A percentile compares a stretch with the other conserved stretches of the same genome.
Conservation (phyloP, 148 eudicot species). For the Silene conica region DNA sequence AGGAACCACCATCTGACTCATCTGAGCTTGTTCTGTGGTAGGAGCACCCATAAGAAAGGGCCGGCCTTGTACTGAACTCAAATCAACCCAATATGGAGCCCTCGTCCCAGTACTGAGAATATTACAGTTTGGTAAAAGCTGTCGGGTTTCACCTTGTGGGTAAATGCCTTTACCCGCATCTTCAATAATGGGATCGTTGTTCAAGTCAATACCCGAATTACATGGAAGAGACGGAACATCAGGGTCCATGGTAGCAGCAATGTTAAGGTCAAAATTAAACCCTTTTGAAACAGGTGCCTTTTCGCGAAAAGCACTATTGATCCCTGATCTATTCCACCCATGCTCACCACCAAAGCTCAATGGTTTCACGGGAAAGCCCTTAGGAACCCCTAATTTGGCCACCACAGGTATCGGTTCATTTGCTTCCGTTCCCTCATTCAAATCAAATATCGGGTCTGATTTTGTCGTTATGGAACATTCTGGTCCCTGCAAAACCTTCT, state of each 20-base stretch:
- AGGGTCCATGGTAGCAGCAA: constrained; percentile 41
- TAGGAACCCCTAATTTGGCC: constrained; percentile 45
- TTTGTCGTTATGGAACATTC: constrained; percentile 22
- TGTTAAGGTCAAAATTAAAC: constrained; percentile 38
- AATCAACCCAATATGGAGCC: constrained; percentile 35
- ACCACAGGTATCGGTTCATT: constrained; percentile 44
- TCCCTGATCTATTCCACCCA: constrained; percentile 46
- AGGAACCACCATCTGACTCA: constrained; percentile 30
- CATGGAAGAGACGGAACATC: not conserved
- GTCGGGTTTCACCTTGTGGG: constrained; percentile 24
- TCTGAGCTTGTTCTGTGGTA: constrained; percentile 29
- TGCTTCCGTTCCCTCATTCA: constrained; percentile 38
- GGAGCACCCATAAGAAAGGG: constrained; percentile 33
- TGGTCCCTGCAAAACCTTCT: constrained; percentile 12
- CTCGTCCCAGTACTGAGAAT: not conserved
- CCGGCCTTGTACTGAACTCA: constrained; percentile 28
- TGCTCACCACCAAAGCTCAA: constrained; percentile 50
- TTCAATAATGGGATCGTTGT: constrained; percentile 14
- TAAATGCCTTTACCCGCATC: not conserved
- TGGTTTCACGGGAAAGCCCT: constrained; percentile 36
- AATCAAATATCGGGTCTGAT: constrained; percentile 35
- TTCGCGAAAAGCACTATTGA: constrained; percentile 48
- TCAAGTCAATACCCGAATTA: constrained; percentile 32
- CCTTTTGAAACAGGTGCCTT: constrained; percentile 18
- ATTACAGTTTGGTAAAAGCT: constrained; percentile 11